These are phyloP conservation scores for Emmonsiellopsis sp. DNA, from an alignment of 2,329 filamentous ascomycete genomes.

Conservation along the genomic window DNA sequence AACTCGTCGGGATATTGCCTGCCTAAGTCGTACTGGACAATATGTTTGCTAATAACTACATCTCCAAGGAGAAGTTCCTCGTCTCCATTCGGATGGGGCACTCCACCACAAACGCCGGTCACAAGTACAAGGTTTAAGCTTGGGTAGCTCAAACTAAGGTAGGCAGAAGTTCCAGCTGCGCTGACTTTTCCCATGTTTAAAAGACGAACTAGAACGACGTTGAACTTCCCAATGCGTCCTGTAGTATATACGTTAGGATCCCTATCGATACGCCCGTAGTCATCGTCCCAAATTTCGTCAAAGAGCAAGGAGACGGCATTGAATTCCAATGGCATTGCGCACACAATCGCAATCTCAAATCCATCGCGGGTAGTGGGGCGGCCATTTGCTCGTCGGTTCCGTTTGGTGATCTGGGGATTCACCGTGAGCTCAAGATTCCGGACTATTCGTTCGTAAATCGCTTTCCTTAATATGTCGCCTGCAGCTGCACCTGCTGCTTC, in stretches of 20 bases:
- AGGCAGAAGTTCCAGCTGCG: conserved; percentile 18
- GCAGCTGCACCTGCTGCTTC: not conserved
- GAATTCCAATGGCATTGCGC: conserved; percentile 25
- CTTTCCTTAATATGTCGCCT: not conserved
- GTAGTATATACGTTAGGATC: conserved; percentile 23
- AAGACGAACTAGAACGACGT: conserved; percentile 24
- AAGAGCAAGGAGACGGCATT: conserved; percentile 21
- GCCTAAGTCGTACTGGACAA: conserved; percentile 19
- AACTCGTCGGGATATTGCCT: conserved; percentile 6
- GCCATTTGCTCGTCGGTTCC: not conserved
- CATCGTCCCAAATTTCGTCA: conserved; percentile 22
- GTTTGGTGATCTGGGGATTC: not conserved
- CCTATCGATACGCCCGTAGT: conserved; percentile 16
- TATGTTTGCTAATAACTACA: conserved; percentile 19
- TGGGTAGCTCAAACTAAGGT: conserved; percentile 25
- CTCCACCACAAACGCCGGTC: conserved; percentile 34
- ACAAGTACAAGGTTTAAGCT: conserved; percentile 26
- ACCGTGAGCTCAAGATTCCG: not conserved
- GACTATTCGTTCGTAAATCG: not conserved
- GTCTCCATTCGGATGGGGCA: conserved; percentile 17
- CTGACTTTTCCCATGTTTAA: conserved; percentile 20
- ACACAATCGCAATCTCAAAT: conserved; percentile 26
- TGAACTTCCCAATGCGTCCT: conserved; percentile 19
- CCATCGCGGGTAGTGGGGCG: not conserved
- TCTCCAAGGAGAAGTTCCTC: conserved; percentile 18